These are phyloP conservation scores for Aspergillus coremiiformis DNA, from an alignment of 495 filamentous ascomycete species.

Conservation along the genomic window DNA sequence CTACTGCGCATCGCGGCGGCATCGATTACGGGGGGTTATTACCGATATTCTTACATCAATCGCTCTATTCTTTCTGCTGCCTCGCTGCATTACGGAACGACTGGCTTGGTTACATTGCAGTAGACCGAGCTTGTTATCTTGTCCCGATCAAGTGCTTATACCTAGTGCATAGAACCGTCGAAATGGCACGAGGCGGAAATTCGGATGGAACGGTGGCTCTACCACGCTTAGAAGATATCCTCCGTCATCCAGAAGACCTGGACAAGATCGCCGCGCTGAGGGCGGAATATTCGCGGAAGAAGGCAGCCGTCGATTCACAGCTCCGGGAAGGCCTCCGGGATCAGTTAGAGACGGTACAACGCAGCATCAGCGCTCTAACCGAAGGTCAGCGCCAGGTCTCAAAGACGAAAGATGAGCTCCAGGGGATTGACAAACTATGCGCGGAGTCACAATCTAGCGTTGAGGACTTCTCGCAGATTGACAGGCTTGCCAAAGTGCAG, in stretches of 20 bases:
- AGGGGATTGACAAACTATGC: constrained; percentile 96
- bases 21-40: background rate
- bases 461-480: constrained; percentile 93
- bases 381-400: constrained; percentile 84
- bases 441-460: constrained; percentile 95
- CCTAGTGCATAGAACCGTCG: background rate
- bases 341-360: constrained; percentile 86
- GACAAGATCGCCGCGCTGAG: constrained; percentile 90
- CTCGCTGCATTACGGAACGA: background rate
- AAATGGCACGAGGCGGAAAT: constrained; percentile 34
- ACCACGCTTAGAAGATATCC: constrained; percentile 43
- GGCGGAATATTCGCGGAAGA: constrained; percentile 91
- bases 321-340: constrained; percentile 79
- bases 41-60: background rate
- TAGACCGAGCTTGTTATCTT: background rate
- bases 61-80: background rate
- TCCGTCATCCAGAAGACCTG: constrained; percentile 73
- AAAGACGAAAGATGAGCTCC: constrained; percentile 92
- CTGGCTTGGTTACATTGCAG: background rate
- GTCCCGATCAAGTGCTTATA: background rate
- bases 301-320: constrained; percentile 79
- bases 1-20: background rate
- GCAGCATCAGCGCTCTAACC: constrained; percentile 75
- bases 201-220: constrained; percentile 39
- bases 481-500: constrained; percentile 85